phyloP scores from a whole-genome alignment of 1,284 basidiomycete species.

The Inonotus obliquus region DNA sequence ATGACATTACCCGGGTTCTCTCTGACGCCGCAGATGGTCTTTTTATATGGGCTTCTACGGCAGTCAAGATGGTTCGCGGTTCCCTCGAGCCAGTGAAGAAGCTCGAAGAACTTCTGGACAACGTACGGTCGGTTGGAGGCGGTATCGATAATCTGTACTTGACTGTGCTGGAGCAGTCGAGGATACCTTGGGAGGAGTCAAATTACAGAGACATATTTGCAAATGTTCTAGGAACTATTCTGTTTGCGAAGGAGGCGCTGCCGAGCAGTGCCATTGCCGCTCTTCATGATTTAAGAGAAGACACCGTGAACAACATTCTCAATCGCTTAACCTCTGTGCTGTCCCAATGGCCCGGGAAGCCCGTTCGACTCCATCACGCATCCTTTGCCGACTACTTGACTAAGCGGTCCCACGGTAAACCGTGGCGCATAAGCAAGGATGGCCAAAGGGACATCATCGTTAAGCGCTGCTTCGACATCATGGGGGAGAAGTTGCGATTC shows the following conservation, averaged over 20 bases:
- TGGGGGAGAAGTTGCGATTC: neutral
- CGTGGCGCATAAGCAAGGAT: neutral
- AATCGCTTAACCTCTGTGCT: neutral
- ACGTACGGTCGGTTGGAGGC: neutral
- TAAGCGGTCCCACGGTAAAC: neutral
- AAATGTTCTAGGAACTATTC: neutral
- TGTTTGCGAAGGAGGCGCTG: neutral
- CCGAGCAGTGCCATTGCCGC: neutral
- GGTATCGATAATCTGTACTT: neutral
- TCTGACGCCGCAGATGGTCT: neutral
- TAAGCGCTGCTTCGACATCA: neutral
- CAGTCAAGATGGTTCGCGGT: neutral
- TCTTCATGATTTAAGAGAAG: neutral
- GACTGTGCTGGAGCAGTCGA: neutral
- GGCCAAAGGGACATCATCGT: neutral
- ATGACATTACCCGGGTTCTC: neutral
- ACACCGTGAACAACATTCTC: neutral
- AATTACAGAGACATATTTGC: neutral
- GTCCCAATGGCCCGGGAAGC: neutral
- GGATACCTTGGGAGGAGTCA: neutral
- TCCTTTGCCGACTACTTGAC: neutral
- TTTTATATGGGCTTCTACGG: slow-evolving; percentile 3
- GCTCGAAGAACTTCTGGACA: neutral
- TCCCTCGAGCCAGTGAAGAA: neutral
- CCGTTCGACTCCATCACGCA: neutral